A percentile compares a stretch with the other conserved stretches of the same genome.
These are phyloP conservation scores for Corrigiola litoralis DNA, from an alignment of 179 eudicot species.

Conservation along the genomic window DNA sequence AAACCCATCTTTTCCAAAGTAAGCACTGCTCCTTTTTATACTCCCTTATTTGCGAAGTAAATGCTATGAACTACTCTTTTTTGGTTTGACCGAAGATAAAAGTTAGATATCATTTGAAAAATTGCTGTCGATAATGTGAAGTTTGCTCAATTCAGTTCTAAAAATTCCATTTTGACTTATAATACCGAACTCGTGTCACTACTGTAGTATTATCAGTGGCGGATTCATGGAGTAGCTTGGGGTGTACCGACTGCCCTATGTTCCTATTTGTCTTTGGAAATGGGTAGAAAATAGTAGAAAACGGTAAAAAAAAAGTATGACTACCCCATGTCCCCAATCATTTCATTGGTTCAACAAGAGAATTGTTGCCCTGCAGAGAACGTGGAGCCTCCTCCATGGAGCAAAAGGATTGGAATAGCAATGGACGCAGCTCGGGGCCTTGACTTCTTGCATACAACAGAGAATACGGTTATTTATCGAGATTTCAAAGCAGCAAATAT, in stretches of 20 bases:
- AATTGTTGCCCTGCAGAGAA: constrained; percentile 29
- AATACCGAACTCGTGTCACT: too few relatives aligned
- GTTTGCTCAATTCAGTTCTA: too few relatives aligned
- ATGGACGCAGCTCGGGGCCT: constrained; percentile 79
- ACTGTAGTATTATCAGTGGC: too few relatives aligned
- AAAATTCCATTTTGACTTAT: too few relatives aligned
- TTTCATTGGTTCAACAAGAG: background rate
- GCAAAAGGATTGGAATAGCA: constrained; percentile 56
- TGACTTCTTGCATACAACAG: constrained; percentile 64
- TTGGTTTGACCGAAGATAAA: background rate
- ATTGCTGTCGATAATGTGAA: too few relatives aligned
- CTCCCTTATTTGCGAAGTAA: background rate
- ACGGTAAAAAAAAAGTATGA: too few relatives aligned
- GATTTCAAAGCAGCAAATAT: constrained; percentile 81
- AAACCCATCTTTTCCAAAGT: constrained; percentile 78
- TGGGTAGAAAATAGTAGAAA: too few relatives aligned
- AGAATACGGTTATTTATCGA: constrained; percentile 69
- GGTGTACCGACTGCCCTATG: too few relatives aligned
- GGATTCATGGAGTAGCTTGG: too few relatives aligned
- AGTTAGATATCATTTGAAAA: too few relatives aligned
- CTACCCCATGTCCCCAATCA: background rate
- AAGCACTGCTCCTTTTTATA: constrained; percentile 8
- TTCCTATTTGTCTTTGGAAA: too few relatives aligned
- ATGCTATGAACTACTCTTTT: background rate
- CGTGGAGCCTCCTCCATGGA: constrained; percentile 63